Evolutionary conservation across 1,139 yeast genomes (phyloP).

Genomic region (Petasospora fabianii): DNA sequence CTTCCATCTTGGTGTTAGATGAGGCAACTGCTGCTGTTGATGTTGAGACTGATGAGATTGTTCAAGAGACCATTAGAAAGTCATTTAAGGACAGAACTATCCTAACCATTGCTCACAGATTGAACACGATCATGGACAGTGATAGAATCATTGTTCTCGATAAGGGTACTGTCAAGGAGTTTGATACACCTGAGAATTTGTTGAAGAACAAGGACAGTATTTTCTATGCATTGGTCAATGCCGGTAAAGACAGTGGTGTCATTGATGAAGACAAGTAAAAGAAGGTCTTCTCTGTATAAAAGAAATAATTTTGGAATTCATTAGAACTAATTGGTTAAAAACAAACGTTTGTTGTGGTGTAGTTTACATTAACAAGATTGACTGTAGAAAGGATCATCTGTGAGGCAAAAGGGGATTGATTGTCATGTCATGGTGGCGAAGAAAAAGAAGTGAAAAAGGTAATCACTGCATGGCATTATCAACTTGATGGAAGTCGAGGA

Average conservation of each 20-base stretch:
- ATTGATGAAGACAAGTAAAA: slow-evolving; percentile 5
- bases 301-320: too few species aligned
- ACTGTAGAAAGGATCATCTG: too few species aligned
- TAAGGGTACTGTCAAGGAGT: slow-evolving; percentile 81
- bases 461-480: slow-evolving; percentile 21
- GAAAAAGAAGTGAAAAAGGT: neutral
- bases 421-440: too few species aligned
- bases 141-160: slow-evolving; percentile 86
- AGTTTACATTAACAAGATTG: too few species aligned
- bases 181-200: slow-evolving; percentile 72
- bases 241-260: slow-evolving; percentile 11
- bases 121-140: slow-evolving; percentile 89
- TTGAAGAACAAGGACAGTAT: slow-evolving; percentile 64
- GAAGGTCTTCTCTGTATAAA: too few species aligned
- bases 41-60: slow-evolving; percentile 84
- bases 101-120: slow-evolving; percentile 90
- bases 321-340: too few species aligned
- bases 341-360: too few species aligned
- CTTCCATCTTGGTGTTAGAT: slow-evolving; percentile 78
- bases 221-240: slow-evolving; percentile 58
- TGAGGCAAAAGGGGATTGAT: too few species aligned
- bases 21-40: slow-evolving; percentile 99
- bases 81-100: slow-evolving; percentile 88
- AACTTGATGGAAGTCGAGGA: slow-evolving; percentile 78
- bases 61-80: slow-evolving; percentile 81